Evolutionary conservation across 192 early-diverging fungal genomes (phyloP), one percentile per base, ranked within the genome.

Genomic region (Spizellomyces sp.): DNA sequence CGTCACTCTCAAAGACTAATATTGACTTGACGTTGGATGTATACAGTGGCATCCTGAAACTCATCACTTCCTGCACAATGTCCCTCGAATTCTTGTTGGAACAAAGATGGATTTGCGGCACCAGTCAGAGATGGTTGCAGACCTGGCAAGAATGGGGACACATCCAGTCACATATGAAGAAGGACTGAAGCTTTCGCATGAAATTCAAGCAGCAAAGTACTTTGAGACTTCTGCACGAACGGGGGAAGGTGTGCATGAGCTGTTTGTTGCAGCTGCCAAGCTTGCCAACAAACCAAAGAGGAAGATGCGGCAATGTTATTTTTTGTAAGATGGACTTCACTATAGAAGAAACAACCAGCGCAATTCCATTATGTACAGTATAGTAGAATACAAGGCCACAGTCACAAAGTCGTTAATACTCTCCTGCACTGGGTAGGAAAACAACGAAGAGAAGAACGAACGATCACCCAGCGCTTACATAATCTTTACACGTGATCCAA

Each of bases 201-300:
- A 82, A 74, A 93, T 96, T 70, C 86, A 88, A 17, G 93, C 93
- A 5, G 81, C 86, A 54, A 92, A 85, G 60, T 94, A 92, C 72
- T 86, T 93, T 63, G 95, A 95, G 67, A 94, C 92, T 74, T 92
- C 91, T 64, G 88, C 93, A 36, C 88, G 86, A 71, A 89, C 87
- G 6, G 83, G 84, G 5, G 88, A 91, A 64, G 89, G 90, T 21
- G 87, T 93, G 41, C 75, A 76, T 41, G 89, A 88, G 45, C 78
- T 91, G 5, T 91, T 91, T 77, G 76, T 76, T 61, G 77, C 76
- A 63, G 88, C 88, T n/a, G 87, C 90, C 15, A 88, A 85, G 71
- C 69, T 85, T 45, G 80, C 57, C 8, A 64, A 54, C 15, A 36
- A 56, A 41, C 36, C n/a, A 21, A 62, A 45, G 44, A 44, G 43